These are phyloP conservation scores for Trichocomaceae sp. DNA, from an alignment of 2,329 filamentous ascomycete genomes.

Conservation along the genomic window DNA sequence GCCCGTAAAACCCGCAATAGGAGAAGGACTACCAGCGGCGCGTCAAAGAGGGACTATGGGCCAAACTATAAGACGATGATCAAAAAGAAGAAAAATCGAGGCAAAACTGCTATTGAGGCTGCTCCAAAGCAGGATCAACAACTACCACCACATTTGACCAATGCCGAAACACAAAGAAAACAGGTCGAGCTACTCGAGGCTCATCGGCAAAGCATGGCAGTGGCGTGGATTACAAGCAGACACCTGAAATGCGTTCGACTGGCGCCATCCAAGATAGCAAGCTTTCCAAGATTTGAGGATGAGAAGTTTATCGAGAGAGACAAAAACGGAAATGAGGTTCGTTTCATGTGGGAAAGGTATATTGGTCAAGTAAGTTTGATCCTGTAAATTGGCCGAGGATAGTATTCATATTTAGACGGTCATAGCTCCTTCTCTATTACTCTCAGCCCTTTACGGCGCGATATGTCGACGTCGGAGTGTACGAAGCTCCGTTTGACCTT, in stretches of 20 bases:
- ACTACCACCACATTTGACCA: not conserved
- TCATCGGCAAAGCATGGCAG: conserved; percentile 29
- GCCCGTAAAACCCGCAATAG: not conserved
- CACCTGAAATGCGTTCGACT: conserved; percentile 34
- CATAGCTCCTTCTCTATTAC: conserved; percentile 26
- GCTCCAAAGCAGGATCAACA: not conserved
- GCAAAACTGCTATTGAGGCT: not conserved
- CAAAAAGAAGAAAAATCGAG: not conserved
- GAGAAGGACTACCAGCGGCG: not conserved
- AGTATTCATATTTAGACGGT: not conserved
- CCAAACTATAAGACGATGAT: no score
- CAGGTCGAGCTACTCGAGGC: conserved; percentile 27
- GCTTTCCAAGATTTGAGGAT: conserved; percentile 18
- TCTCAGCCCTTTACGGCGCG: conserved; percentile 28
- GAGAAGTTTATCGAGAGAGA: conserved; percentile 24
- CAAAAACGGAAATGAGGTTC: conserved; percentile 16
- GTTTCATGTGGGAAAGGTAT: conserved; percentile 29
- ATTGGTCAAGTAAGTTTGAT: conserved; percentile 24
- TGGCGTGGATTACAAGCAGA: conserved; percentile 34
- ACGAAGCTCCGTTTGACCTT: conserved; percentile 29
- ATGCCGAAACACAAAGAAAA: conserved; percentile 7
- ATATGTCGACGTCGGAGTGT: conserved; percentile 30
- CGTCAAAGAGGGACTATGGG: not conserved
- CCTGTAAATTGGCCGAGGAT: no score
- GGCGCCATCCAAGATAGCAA: conserved; percentile 24